Conservation (phyloP, 306 rosid species). For the Fragaria iinumae region DNA sequence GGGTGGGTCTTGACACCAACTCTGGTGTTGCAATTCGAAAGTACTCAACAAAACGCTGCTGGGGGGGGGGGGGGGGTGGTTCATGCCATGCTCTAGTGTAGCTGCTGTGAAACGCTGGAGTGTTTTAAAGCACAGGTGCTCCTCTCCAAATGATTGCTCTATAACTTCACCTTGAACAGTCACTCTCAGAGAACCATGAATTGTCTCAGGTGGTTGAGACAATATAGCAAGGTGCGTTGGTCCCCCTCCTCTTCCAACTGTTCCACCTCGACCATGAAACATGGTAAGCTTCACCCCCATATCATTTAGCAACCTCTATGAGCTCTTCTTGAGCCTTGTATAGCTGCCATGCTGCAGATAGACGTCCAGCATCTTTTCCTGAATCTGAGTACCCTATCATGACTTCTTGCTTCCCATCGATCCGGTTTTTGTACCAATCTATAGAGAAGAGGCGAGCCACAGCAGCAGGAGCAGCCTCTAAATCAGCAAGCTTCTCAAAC, state of each 20-base stretch:
- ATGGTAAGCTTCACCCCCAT: constrained; percentile 77
- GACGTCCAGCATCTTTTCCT: constrained; percentile 62
- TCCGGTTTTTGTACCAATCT: constrained; percentile 86
- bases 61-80: constrained; percentile 46
- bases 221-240: constrained; percentile 65
- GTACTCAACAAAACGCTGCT: constrained; percentile 92
- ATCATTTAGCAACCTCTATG: constrained; percentile 70
- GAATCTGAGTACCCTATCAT: constrained; percentile 99
- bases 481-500: constrained; percentile 92
- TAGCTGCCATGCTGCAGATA: no score
- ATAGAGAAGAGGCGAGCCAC: constrained; percentile 81
- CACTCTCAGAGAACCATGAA: no score
- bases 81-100: constrained; percentile 97
- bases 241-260: constrained; percentile 98
- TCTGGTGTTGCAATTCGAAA: constrained; percentile 88
- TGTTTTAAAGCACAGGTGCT: constrained; percentile 91
- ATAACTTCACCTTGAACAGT: constrained; percentile 99
- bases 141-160: constrained; percentile 94
- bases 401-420: constrained; percentile 92
- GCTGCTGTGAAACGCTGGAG: constrained; percentile 95
- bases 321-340: constrained; percentile 90
- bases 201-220: no score
- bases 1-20: no score
- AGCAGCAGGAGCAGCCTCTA: constrained; percentile 91
- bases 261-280: constrained; percentile 99